Percentiles rank a stretch among this genome's conserved stretches.
These are phyloP conservation scores for Helicocarpus griseus DNA, from an alignment of 2,329 filamentous ascomycete genomes.

Conservation along the genomic window DNA sequence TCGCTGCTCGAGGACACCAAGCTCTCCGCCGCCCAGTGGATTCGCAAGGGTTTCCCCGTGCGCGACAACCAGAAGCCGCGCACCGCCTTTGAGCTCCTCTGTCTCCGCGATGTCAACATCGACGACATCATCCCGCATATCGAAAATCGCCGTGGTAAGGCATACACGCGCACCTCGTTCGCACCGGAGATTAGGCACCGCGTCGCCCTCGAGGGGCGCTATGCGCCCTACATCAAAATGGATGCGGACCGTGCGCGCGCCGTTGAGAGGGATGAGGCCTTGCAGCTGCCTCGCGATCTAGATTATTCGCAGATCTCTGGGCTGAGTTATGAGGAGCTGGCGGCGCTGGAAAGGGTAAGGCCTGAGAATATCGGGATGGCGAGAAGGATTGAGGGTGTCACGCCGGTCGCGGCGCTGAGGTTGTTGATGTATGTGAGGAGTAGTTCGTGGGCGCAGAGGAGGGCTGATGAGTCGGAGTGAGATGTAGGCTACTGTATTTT, in stretches of 20 bases:
- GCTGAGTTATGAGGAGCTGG: slow-evolving; percentile 69
- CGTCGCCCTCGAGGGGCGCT: slow-evolving; percentile 71
- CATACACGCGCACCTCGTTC: slow-evolving; percentile 42
- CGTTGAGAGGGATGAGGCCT: slow-evolving; percentile 65
- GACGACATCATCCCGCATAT: slow-evolving; percentile 50
- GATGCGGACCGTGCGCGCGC: slow-evolving; percentile 58
- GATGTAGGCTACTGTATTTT: too few species aligned
- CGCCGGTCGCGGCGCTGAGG: slow-evolving; percentile 35
- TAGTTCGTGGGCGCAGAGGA: not conserved
- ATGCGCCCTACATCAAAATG: slow-evolving; percentile 73
- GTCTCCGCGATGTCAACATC: slow-evolving; percentile 52
- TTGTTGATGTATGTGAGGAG: slow-evolving; percentile 35
- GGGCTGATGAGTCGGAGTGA: not conserved
- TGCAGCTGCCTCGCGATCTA: slow-evolving; percentile 62
- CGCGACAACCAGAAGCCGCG: slow-evolving; percentile 56
- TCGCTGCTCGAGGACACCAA: slow-evolving; percentile 48
- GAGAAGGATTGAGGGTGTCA: slow-evolving; percentile 68
- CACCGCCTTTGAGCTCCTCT: slow-evolving; percentile 69
- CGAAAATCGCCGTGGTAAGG: slow-evolving; percentile 17
- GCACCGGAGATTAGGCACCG: slow-evolving; percentile 52
- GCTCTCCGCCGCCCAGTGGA: slow-evolving; percentile 58
- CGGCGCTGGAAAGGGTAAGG: slow-evolving; percentile 56
- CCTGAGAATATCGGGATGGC: slow-evolving; percentile 88
- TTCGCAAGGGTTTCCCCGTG: slow-evolving; percentile 57
- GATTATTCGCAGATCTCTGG: slow-evolving; percentile 67